A percentile compares a stretch with the other conserved stretches of the same genome.
These are phyloP conservation scores for Apiospora pterosperma DNA, from an alignment of 2,329 filamentous ascomycete species.

Conservation along the genomic window DNA sequence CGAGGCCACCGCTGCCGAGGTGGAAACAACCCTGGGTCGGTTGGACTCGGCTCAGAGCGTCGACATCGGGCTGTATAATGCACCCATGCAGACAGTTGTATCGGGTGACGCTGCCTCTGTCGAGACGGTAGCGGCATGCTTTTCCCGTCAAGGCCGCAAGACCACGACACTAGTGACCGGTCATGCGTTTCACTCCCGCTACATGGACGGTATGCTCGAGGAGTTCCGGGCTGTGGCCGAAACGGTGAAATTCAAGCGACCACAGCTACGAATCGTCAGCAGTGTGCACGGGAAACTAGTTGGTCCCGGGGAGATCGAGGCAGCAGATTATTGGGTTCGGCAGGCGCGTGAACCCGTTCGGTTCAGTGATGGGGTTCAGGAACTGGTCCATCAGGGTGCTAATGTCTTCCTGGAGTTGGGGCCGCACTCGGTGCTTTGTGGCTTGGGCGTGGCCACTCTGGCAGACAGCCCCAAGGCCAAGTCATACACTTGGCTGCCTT, in stretches of 20 bases:
- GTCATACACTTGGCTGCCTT: slow-evolving; percentile 21
- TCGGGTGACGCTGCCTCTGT: slow-evolving; percentile 21
- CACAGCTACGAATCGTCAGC: slow-evolving; percentile 20
- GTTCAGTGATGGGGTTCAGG: slow-evolving; percentile 25
- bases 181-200: slow-evolving; percentile 26
- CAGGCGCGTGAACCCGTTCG: slow-evolving; percentile 25
- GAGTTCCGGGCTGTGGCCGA: slow-evolving; percentile 19
- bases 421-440: slow-evolving; percentile 23
- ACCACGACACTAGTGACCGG: slow-evolving; percentile 16
- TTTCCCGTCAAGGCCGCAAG: slow-evolving; percentile 16
- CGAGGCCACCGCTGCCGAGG: slow-evolving; percentile 20
- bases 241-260: slow-evolving; percentile 15
- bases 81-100: slow-evolving; percentile 24
- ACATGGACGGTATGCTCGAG: slow-evolving; percentile 21
- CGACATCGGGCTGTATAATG: slow-evolving; percentile 22
- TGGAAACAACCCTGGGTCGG: slow-evolving; percentile 14
- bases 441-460: slow-evolving; percentile 24
- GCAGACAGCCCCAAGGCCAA: slow-evolving; percentile 9
- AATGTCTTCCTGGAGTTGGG: slow-evolving; percentile 28
- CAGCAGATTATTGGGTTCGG: slow-evolving; percentile 25
- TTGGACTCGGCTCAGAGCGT: slow-evolving; percentile 15
- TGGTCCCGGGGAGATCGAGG: slow-evolving; percentile 17
- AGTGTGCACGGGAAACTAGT: slow-evolving; percentile 18
- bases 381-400: slow-evolving; percentile 17
- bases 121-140: slow-evolving; percentile 12